phyloP scores from a whole-genome alignment of 1,139 yeast species.

The Yamadazyma epiphylla region DNA sequence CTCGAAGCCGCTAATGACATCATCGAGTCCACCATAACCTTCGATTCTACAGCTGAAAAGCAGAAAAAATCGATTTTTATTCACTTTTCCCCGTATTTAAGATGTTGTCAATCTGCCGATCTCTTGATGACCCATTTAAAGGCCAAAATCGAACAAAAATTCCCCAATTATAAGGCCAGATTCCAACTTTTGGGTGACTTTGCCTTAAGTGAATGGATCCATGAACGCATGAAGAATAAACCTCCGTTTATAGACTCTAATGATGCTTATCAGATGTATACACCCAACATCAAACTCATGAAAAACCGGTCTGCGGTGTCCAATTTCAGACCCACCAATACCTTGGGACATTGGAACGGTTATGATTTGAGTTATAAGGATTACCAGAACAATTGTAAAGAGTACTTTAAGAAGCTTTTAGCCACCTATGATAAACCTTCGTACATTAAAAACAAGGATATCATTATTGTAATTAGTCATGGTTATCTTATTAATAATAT shows the following conservation, averaged over 20 bases:
- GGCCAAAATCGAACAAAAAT: conserved; percentile 17
- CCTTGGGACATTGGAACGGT: conserved; percentile 47
- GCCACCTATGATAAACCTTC: conserved; percentile 44
- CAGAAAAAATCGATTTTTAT: conserved; percentile 35
- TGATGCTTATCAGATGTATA: conserved; percentile 48
- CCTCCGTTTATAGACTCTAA: conserved; percentile 45
- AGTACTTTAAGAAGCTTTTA: conserved; percentile 38
- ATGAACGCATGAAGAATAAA: conserved; percentile 41
- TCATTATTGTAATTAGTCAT: conserved; percentile 39
- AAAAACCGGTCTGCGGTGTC: conserved; percentile 34
- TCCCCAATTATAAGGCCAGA: conserved; percentile 32
- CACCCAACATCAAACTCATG: conserved; percentile 39
- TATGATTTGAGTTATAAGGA: conserved; percentile 40
- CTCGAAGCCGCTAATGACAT: conserved; percentile 29
- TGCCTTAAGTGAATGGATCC: conserved; percentile 48
- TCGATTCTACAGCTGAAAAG: conserved; percentile 12
- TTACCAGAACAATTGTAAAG: conserved; percentile 39
- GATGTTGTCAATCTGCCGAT: conserved; percentile 47
- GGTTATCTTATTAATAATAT: conserved; percentile 43
- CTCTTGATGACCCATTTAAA: conserved; percentile 30
- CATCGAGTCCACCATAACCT: conserved; percentile 21
- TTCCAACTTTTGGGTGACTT: conserved; percentile 44
- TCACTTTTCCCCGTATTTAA: conserved; percentile 43
- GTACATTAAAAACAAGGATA: conserved; percentile 31
- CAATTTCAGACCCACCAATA: conserved; percentile 44